phyloP scores from a whole-genome alignment of 2,329 filamentous ascomycete species.

The Aspergillus chevalieri region DNA sequence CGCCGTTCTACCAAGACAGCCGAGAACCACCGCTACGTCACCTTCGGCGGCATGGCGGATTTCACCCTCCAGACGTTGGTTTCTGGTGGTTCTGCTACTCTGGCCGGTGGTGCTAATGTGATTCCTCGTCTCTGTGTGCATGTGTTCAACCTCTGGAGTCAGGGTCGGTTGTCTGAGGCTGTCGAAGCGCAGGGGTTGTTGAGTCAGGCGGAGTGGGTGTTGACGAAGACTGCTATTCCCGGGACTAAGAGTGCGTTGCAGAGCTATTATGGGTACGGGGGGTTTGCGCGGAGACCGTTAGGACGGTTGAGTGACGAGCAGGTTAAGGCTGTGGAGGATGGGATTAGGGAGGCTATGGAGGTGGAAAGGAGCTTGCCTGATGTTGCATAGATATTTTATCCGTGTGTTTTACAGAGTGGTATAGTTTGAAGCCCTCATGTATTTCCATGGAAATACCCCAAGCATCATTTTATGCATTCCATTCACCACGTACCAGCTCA shows the following conservation, averaged over 20 bases:
- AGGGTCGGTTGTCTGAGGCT: constrained; percentile 71
- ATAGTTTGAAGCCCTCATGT: no score
- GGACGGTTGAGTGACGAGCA: constrained; percentile 26
- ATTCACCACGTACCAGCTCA: neutral
- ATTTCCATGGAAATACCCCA: neutral
- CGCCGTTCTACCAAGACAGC: constrained; percentile 21
- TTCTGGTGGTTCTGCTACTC: constrained; percentile 76
- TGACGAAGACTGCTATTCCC: constrained; percentile 77
- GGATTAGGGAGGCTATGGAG: constrained; percentile 31
- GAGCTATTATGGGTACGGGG: constrained; percentile 77
- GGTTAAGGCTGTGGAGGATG: constrained; percentile 24
- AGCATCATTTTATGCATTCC: no score
- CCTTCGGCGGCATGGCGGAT: constrained; percentile 82
- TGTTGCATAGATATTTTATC: constrained; percentile 21
- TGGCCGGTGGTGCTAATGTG: constrained; percentile 81
- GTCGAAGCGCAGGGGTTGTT: constrained; percentile 69
- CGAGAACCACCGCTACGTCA: constrained; percentile 59
- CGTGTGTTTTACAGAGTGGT: neutral
- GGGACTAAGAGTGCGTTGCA: constrained; percentile 82
- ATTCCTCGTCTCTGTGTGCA: constrained; percentile 76
- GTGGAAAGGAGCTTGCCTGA: constrained; percentile 31
- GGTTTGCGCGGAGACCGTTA: constrained; percentile 63
- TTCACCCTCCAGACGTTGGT: constrained; percentile 78
- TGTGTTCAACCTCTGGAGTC: constrained; percentile 70
- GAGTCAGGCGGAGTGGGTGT: constrained; percentile 72